Evolutionary conservation across 2,329 filamentous ascomycete genomes (phyloP).

Genomic region (Triangularia verruculosa): DNA sequence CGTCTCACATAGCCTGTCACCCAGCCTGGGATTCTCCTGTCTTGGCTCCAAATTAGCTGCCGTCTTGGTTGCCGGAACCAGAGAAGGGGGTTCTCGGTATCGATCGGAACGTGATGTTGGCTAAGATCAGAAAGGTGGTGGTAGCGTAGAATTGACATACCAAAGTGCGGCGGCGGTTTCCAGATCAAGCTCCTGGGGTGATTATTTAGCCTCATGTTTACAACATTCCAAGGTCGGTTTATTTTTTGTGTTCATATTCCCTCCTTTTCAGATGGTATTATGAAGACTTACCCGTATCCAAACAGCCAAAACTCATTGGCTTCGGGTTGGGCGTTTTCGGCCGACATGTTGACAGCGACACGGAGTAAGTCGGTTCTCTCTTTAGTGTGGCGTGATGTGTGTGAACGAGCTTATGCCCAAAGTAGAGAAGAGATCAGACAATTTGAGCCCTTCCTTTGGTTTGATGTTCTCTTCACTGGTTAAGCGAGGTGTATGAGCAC

Average conservation of each 20-base stretch:
- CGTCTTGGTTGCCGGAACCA: slow-evolving; percentile 14
- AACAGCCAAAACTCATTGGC: slow-evolving; percentile 86
- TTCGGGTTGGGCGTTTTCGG: slow-evolving; percentile 32
- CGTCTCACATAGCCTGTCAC: slow-evolving; percentile 90
- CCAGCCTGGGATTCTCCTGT: slow-evolving; percentile 81
- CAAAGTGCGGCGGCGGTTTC: slow-evolving; percentile 95
- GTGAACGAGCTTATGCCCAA: not conserved
- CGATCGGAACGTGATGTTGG: slow-evolving; percentile 6
- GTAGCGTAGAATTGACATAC: slow-evolving; percentile 47
- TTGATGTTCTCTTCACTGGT: slow-evolving; percentile 18
- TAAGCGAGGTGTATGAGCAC: slow-evolving; percentile 18
- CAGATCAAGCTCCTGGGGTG: slow-evolving; percentile 80
- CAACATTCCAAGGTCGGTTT: not conserved
- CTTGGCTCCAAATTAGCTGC: slow-evolving; percentile 44
- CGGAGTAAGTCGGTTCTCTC: not conserved
- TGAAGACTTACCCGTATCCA: slow-evolving; percentile 73
- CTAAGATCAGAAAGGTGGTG: not conserved
- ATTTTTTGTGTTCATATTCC: not conserved
- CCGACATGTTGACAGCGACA: slow-evolving; percentile 36
- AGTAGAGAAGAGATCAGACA: slow-evolving; percentile 9
- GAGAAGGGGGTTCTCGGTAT: slow-evolving; percentile 8
- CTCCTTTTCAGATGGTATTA: not conserved
- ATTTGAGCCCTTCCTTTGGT: slow-evolving; percentile 5
- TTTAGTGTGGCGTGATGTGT: not conserved
- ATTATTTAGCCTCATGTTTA: slow-evolving; percentile 2